Evolutionary conservation across 768 basidiomycete genomes (phyloP), one percentile per base, ranked within the genome.

Genomic region (Cubamyces sp.): DNA sequence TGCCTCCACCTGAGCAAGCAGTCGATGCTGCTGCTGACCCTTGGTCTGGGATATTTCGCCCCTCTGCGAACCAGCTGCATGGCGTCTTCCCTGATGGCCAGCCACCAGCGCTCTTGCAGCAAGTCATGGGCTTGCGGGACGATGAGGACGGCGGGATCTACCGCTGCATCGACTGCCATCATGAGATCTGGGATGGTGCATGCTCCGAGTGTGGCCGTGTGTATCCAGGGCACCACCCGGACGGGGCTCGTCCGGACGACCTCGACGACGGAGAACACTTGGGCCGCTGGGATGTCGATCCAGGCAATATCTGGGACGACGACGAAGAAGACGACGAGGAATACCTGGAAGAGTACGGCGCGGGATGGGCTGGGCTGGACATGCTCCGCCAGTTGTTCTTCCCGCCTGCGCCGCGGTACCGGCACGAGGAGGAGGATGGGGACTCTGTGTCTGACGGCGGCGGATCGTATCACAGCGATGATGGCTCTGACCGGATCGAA

Each of bases 71-170:
- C 19, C 12, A 34, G 39, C 16, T 46, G n/a, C 52, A 52, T 23
- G 21, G 60, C 26, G 52, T 43, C 61, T 55, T 57, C 52, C 71
- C 53, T 8, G 62, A 67, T 11, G 68, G 62, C 39, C 68, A 65
- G 50, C 70, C 60, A 54, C 64, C 59, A 43, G 68, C 53, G 66
- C 57, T 68, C 67, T 68, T 69, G 67, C 74, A 67, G 56, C 80
- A 79, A 43, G 76, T 80, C 26, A 74, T 86, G 66, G 90, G 90
- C 0, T 83, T 88, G 77, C 81, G 82, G 37, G 91, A 93, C 68
- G 78, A 77, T 9, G 90, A 91, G 65, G 91, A 92, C 61, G 89
- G 87, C 12, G 88, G 86, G 0, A 79, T 93, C n/a, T 87, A 85
- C 68, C 82, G 91, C 18, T 94, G 92, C 70, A 68, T 85, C 16